Conservation (phyloP, 2,329 filamentous ascomycete species). For the Fusarium secorum region DNA sequence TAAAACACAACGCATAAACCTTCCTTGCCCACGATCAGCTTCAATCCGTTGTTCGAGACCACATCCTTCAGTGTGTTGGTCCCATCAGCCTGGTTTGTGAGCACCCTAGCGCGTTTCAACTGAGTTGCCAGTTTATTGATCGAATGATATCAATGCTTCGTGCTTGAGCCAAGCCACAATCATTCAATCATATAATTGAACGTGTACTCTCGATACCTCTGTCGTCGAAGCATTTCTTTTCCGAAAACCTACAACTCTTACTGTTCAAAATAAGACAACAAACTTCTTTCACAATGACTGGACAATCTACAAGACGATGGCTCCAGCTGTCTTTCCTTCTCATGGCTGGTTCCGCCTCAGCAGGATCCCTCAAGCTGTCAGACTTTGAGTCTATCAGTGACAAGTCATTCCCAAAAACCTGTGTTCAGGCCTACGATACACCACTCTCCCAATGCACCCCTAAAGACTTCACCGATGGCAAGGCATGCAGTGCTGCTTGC, state of each 20-base stretch:
- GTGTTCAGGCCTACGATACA: conserved; percentile 53
- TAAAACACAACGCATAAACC: conserved; percentile 17
- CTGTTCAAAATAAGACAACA: background rate
- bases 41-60: background rate
- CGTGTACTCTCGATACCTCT: background rate
- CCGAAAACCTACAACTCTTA: background rate
- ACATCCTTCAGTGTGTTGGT: conserved; percentile 21
- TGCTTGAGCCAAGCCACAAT: conserved; percentile 10
- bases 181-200: conserved; percentile 20
- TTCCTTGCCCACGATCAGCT: background rate
- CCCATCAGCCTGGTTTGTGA: conserved; percentile 22
- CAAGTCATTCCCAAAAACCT: conserved; percentile 48
- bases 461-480: conserved; percentile 49
- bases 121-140: conserved; percentile 33
- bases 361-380: conserved; percentile 45
- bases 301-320: conserved; percentile 35
- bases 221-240: background rate
- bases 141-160: conserved; percentile 26
- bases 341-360: conserved; percentile 37
- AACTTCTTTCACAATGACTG: conserved; percentile 17
- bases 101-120: conserved; percentile 39
- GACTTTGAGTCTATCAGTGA: conserved; percentile 53
- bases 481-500: conserved; percentile 51
- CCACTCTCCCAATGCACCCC: conserved; percentile 49
- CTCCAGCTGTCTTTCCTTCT: conserved; percentile 37